Percentiles rank a stretch among this genome's conserved stretches.
Conservation (phyloP, 805 yeast species). For the Suhomyces xylopsoci region DNA sequence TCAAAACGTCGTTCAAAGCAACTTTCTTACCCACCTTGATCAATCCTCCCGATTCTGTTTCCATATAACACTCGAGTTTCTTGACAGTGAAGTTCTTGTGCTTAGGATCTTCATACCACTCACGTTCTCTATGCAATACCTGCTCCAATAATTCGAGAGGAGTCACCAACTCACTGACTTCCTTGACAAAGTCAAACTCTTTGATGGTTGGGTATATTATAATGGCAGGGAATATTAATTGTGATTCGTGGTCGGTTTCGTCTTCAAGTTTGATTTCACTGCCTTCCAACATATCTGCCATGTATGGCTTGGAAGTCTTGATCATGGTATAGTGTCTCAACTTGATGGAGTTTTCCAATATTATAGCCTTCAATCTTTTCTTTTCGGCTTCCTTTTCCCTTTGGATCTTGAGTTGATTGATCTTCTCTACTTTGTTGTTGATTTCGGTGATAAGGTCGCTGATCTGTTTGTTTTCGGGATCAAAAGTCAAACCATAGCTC, state of each 20-base stretch:
- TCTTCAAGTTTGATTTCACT: slow-evolving; percentile 60
- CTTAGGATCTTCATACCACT: slow-evolving; percentile 63
- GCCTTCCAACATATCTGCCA: slow-evolving; percentile 50
- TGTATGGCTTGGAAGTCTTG: slow-evolving; percentile 44
- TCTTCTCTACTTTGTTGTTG: slow-evolving; percentile 31
- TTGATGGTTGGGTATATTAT: slow-evolving; percentile 78
- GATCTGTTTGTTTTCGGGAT: slow-evolving; percentile 57
- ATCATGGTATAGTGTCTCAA: slow-evolving; percentile 55
- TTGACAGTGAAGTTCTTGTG: slow-evolving; percentile 58
- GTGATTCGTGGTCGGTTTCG: slow-evolving; percentile 66
- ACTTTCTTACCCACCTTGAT: slow-evolving; percentile 81
- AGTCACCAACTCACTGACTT: slow-evolving; percentile 68
- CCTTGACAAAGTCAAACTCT: slow-evolving; percentile 79
- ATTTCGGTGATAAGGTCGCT: slow-evolving; percentile 43
- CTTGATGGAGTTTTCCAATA: slow-evolving; percentile 57
- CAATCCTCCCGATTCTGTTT: slow-evolving; percentile 78
- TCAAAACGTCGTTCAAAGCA: slow-evolving; percentile 60
- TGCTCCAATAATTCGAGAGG: slow-evolving; percentile 59
- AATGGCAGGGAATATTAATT: slow-evolving; percentile 77
- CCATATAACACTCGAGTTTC: slow-evolving; percentile 72
- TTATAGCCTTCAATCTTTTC: slow-evolving; percentile 38
- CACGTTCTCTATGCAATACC: slow-evolving; percentile 60
- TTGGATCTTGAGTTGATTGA: slow-evolving; percentile 26
- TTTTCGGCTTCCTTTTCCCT: slow-evolving; percentile 39
- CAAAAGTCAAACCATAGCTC: slow-evolving; percentile 62